These are phyloP conservation scores for Hypoxylon sp. DNA, from an alignment of 2,329 filamentous ascomycete genomes.

Conservation along the genomic window DNA sequence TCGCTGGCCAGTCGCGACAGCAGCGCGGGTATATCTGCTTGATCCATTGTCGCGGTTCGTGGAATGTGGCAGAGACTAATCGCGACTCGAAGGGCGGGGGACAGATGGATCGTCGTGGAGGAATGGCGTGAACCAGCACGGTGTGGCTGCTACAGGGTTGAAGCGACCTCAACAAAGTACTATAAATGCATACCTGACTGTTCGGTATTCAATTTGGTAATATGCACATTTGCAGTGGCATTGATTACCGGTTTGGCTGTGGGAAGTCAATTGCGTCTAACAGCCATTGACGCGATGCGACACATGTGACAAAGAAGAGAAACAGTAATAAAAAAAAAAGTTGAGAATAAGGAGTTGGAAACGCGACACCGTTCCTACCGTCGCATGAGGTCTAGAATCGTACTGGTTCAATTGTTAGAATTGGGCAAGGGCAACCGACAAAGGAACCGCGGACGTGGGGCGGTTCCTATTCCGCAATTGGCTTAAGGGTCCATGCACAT, in stretches of 20 bases:
- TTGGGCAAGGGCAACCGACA: slow-evolving; percentile 21
- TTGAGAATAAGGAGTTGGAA: slow-evolving; percentile 14
- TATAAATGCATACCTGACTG: slow-evolving; percentile 32
- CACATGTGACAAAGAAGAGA: no score
- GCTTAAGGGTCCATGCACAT: slow-evolving; percentile 7
- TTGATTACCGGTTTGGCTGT: background rate
- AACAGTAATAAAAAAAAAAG: slow-evolving; percentile 9
- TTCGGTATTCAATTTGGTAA: no score
- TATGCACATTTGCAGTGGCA: no score
- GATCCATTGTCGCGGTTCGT: slow-evolving; percentile 60
- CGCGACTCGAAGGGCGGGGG: slow-evolving; percentile 21
- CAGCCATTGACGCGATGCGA: slow-evolving; percentile 3
- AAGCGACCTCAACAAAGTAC: slow-evolving; percentile 17
- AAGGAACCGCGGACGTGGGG: slow-evolving; percentile 7
- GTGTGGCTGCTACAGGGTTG: slow-evolving; percentile 17
- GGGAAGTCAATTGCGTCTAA: background rate
- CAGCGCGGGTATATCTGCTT: slow-evolving; percentile 72
- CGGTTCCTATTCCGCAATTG: slow-evolving; percentile 20
- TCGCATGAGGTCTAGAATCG: slow-evolving; percentile 19
- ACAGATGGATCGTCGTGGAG: slow-evolving; percentile 9
- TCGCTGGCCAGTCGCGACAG: slow-evolving; percentile 71
- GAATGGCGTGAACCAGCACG: slow-evolving; percentile 24
- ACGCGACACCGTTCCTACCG: background rate
- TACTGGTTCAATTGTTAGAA: slow-evolving; percentile 18
- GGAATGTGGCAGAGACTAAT: slow-evolving; percentile 10